phyloP scores from a whole-genome alignment of 257 asterid genomes.

The Lycium ferocissimum region DNA sequence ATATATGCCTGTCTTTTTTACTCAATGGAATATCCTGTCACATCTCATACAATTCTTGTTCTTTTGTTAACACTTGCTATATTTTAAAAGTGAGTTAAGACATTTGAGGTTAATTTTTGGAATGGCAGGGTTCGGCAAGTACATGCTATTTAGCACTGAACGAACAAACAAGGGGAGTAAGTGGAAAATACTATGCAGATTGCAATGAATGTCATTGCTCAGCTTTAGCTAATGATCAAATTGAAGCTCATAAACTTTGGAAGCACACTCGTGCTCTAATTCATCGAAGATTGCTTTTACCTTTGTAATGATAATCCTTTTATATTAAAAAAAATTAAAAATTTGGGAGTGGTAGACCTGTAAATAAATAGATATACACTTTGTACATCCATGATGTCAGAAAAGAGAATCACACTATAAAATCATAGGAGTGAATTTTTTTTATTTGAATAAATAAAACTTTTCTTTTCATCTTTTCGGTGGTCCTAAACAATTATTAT shows the following conservation, averaged over 20 bases:
- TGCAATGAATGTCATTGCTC: slow-evolving; percentile 82
- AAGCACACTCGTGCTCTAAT: slow-evolving; percentile 68
- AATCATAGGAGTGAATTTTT: not conserved
- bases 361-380: slow-evolving; percentile 49
- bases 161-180: slow-evolving; percentile 52
- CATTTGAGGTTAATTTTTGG: not conserved
- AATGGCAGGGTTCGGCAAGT: slow-evolving; percentile 81
- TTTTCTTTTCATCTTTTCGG: not conserved
- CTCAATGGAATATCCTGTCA: too few relatives aligned
- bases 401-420: not conserved
- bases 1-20: slow-evolving; percentile 19
- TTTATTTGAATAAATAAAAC: not conserved
- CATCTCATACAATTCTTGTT: too few relatives aligned
- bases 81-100: not conserved
- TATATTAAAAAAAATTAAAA: not conserved
- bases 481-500: slow-evolving; percentile 1
- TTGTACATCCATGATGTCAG: slow-evolving; percentile 29
- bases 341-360: slow-evolving; percentile 29
- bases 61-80: too few relatives aligned
- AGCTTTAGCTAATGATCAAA: slow-evolving; percentile 59
- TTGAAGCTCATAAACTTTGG: slow-evolving; percentile 63
- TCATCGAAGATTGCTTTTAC: slow-evolving; percentile 53
- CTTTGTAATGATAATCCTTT: slow-evolving; percentile 35
- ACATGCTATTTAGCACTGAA: slow-evolving; percentile 82
- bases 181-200: slow-evolving; percentile 84